phyloP scores from a whole-genome alignment of 768 basidiomycete species.

The Pisolithus marmoratus region DNA sequence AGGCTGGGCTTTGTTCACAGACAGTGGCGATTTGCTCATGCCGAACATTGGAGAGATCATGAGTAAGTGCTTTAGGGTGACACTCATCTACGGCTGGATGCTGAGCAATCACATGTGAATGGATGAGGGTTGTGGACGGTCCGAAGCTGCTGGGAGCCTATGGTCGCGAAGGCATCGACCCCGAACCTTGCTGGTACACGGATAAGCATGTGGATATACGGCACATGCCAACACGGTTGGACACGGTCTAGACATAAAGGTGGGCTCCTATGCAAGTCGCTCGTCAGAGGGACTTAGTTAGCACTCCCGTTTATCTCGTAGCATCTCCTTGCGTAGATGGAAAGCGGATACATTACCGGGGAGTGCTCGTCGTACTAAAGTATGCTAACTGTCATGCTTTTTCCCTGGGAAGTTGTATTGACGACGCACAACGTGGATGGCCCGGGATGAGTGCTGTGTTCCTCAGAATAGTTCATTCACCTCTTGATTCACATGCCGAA shows the following conservation, averaged over 20 bases:
- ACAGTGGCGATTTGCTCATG: conserved; percentile 96
- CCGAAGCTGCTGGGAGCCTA: conserved; percentile 89
- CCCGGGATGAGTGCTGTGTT: conserved; percentile 83
- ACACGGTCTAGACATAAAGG: conserved; percentile 92
- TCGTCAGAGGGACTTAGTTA: background rate
- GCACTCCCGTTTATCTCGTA: conserved; percentile 22
- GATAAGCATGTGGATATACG: conserved; percentile 98
- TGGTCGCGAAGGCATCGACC: conserved; percentile 84
- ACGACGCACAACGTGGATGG: conserved; percentile 49
- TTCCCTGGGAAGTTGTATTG: background rate
- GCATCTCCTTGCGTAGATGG: conserved; percentile 95
- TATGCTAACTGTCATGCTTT: conserved; percentile 17
- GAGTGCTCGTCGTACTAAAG: conserved; percentile 94
- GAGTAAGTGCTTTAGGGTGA: conserved; percentile 40
- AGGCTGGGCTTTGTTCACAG: conserved; percentile 63
- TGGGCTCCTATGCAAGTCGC: conserved; percentile 25
- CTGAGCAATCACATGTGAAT: conserved; percentile 47
- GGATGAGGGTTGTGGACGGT: conserved; percentile 84
- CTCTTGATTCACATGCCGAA: no score
- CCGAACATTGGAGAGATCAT: conserved; percentile 98
- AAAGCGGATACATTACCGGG: conserved; percentile 84
- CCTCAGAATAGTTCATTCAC: conserved; percentile 38
- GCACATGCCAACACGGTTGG: conserved; percentile 97
- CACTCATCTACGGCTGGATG: background rate
- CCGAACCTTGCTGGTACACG: conserved; percentile 91